Evolutionary conservation across 345 rosid genomes (phyloP).

Genomic region (Physaria fendleri): DNA sequence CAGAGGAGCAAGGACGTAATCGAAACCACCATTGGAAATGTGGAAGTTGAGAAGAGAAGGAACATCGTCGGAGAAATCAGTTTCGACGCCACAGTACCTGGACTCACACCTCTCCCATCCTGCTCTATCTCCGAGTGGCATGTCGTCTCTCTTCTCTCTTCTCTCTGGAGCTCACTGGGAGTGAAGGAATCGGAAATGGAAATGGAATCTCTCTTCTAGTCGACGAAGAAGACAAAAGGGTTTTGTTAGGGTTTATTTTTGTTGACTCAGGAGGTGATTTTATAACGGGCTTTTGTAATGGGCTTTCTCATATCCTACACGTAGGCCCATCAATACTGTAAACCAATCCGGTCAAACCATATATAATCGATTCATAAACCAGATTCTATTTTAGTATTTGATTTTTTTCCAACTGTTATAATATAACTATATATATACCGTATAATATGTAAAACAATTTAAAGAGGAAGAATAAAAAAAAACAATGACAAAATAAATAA

Average conservation of each 20-base stretch:
- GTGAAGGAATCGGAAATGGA: not conserved
- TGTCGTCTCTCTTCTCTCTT: slow-evolving; percentile 14
- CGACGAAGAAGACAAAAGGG: slow-evolving; percentile 4
- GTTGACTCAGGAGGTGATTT: no score
- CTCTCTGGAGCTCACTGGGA: not conserved
- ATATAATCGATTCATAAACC: no score
- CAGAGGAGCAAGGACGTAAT: slow-evolving; percentile 58
- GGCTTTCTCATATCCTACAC: not conserved
- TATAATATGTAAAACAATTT: no score
- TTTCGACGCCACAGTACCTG: slow-evolving; percentile 68
- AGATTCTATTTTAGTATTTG: no score
- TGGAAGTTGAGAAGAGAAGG: slow-evolving; percentile 51
- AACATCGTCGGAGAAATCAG: slow-evolving; percentile 55
- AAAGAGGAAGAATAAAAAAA: no score
- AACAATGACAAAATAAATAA: no score
- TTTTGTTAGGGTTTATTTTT: slow-evolving; percentile 23
- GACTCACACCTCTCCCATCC: slow-evolving; percentile 58
- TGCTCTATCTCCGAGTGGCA: slow-evolving; percentile 55
- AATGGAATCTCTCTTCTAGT: not conserved
- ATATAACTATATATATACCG: no score
- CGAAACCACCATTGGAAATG: slow-evolving; percentile 43
- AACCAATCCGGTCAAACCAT: no score
- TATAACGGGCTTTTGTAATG: slow-evolving; percentile 19
- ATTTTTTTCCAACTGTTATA: no score
- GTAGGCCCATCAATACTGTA: not conserved